Base-by-base conservation (phyloP, 2,329 filamentous ascomycete species). In the Cercospora nicotianae region DNA sequence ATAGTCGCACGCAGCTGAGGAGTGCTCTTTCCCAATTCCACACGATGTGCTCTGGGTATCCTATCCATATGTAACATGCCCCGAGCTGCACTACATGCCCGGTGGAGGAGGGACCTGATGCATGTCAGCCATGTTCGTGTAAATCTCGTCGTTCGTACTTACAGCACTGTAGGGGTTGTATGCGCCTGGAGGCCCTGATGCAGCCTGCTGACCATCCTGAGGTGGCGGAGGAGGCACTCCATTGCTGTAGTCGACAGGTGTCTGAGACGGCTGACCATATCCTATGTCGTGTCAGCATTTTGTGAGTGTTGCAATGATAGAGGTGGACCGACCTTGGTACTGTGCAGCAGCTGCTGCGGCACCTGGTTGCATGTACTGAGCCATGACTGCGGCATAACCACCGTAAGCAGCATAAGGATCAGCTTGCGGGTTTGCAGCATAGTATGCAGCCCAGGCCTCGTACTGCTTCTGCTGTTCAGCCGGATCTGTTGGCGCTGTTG, bases 391-490 rank as follows among this genome's bases (percentile, higher is more conserved):
- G 10, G 70, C 74, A 31, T 74, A 97, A 64, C 94, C 94, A 70
- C 94, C 94, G 74, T 95, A 97, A 8, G 91, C 89, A 51, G 93
- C 93, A 78, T 97, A 97, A 0, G 94, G 94, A 76, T 97, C 93
- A 70, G 87, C 83, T 70, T 85, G 85, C 69, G 94, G 94, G 79
- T 96, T 95, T 78, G 93, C 90, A 2, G 91, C 90, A 78, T 96
- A 96, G 76, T 94, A 91, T 18, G 90, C 88, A 63, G 88, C 88
- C 78, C 95, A 95, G 74, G 96, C 91, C 63, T 83, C 70, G 57
- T 72, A 71, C 65, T 74, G 72, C 39, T 69, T 69, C 39, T 73
- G 67, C 13, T 69, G 72, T 30, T 74, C 70, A 26, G 69, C 61
- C 31, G 69, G 68, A 59, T 72, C 79, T 51, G 74, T 76, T 48